phyloP scores from a whole-genome alignment of 352 stramenopile species.

The Globisporangium mamillatum region DNA sequence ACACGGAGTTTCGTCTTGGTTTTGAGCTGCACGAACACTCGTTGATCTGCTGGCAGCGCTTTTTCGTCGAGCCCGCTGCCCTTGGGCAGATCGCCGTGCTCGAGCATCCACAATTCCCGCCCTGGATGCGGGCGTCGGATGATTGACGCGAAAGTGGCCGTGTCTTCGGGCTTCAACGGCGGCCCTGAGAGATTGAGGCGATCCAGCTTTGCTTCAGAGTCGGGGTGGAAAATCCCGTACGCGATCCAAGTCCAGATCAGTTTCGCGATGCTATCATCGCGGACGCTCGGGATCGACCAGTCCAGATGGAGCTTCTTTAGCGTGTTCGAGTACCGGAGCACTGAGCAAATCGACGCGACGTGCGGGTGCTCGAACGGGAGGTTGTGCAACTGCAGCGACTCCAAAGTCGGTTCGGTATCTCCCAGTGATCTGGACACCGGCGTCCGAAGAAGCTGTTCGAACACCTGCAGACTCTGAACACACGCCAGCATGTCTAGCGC shows the following conservation, averaged over 20 bases:
- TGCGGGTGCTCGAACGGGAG: constrained; percentile 15
- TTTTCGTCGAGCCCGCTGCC: constrained; percentile 26
- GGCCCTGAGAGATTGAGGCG: constrained; percentile 30
- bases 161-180: constrained; percentile 10
- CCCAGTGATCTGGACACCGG: neutral
- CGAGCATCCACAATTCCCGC: constrained; percentile 15
- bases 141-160: constrained; percentile 15
- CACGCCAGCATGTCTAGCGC: neutral
- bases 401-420: constrained; percentile 14
- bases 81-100: constrained; percentile 19
- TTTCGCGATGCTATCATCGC: neutral
- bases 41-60: constrained; percentile 13
- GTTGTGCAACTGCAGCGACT: constrained; percentile 24
- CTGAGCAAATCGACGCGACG: constrained; percentile 27
- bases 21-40: neutral
- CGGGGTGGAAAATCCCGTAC: constrained; percentile 36
- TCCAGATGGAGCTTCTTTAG: constrained; percentile 24
- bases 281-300: neutral
- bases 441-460: constrained; percentile 1
- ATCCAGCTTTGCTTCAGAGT: constrained; percentile 26
- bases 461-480: neutral
- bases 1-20: neutral
- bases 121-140: constrained; percentile 22
- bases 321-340: constrained; percentile 23
- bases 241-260: constrained; percentile 42